Evolutionary conservation across 805 yeast genomes (phyloP), one percentile per base, ranked within the genome.

Genomic region (Zygoascus bituminiphila): DNA sequence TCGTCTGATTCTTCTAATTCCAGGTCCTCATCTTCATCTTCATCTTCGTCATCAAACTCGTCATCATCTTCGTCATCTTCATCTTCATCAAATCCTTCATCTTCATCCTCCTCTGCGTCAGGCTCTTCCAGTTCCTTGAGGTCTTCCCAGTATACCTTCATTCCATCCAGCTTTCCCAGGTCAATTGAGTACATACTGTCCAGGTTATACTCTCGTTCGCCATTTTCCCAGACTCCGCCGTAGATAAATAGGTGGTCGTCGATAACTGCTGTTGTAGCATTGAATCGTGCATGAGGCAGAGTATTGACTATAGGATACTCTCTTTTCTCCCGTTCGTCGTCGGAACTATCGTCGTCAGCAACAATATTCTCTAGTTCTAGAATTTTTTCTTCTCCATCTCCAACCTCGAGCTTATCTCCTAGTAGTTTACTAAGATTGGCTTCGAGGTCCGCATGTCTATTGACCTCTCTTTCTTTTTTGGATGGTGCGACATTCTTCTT

Each of bases 181-280:
- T 93, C 96, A 42, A 93, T 72, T 23, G 89, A 75, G 60, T 91
- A 93, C 63, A 91, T 76, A 7, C 95, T 82, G 62, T 91, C 96
- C 57, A 93, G 74, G 38, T 78, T 77, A 62, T 75, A 85, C 63
- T 91, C 98, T 51, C 76, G 82, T 45, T 93, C 98, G 3, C 89
- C 95, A 25, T 75, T 68, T 63, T 93, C 98, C 81, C 82, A 91
- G 39, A 82, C 77, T 57, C 98, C 98, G 21, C 97, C 96, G 61
- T 76, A 88, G 8, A 93, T 83, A 65, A 80, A 91, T 50, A 88
- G 70, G 0, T 74, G 76, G 61, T 91, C 98, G 57, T 84, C 95
- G 35, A 84, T 79, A 1, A 91, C 95, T 49, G 94, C 81, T 3
- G 88, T 78, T 2, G 89, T 69, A 2, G 96, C 81, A 62, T 91